A percentile compares a stretch with the other conserved stretches of the same genome.
phyloP scores from a whole-genome alignment of 352 stramenopile genomes.

The Pythium utonaiense region DNA sequence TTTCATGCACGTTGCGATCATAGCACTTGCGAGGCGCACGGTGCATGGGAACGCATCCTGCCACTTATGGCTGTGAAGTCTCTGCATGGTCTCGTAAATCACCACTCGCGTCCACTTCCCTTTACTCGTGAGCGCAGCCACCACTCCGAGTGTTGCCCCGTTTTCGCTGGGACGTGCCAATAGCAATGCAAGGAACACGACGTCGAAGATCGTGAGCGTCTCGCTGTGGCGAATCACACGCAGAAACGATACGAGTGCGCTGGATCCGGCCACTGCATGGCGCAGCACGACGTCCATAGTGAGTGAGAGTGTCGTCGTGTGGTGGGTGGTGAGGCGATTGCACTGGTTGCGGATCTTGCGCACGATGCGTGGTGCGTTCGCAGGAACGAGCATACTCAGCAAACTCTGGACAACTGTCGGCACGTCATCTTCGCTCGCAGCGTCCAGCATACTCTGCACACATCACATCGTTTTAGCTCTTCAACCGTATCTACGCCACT shows the following conservation, averaged over 20 bases:
- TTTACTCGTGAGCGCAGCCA: conserved; percentile 8
- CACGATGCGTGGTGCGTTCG: conserved; percentile 41
- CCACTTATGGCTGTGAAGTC: conserved; percentile 18
- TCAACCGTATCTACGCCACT: too few relatives aligned
- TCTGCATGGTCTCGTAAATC: conserved; percentile 20
- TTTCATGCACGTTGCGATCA: conserved; percentile 22
- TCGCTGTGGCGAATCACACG: conserved; percentile 43
- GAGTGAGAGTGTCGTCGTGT: conserved; percentile 44
- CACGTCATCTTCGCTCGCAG: conserved; percentile 73
- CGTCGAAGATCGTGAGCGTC: conserved; percentile 48
- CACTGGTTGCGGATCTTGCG: conserved; percentile 55
- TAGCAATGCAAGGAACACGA: conserved; percentile 56
- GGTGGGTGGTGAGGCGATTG: conserved; percentile 41
- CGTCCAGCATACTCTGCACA: conserved; percentile 59
- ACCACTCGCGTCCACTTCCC: conserved; percentile 7
- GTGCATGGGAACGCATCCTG: conserved; percentile 12
- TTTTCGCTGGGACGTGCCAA: conserved; percentile 66
- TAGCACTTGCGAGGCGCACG: conserved; percentile 14
- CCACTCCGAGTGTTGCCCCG: conserved; percentile 6
- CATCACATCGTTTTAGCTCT: too few relatives aligned
- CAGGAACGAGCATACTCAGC: conserved; percentile 62
- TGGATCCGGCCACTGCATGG: conserved; percentile 50
- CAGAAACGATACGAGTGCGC: conserved; percentile 43
- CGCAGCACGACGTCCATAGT: conserved; percentile 66
- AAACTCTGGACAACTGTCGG: conserved; percentile 75